These are phyloP conservation scores for Nakaseomyces bracarensis DNA, from an alignment of 1,139 yeast genomes.

Conservation along the genomic window DNA sequence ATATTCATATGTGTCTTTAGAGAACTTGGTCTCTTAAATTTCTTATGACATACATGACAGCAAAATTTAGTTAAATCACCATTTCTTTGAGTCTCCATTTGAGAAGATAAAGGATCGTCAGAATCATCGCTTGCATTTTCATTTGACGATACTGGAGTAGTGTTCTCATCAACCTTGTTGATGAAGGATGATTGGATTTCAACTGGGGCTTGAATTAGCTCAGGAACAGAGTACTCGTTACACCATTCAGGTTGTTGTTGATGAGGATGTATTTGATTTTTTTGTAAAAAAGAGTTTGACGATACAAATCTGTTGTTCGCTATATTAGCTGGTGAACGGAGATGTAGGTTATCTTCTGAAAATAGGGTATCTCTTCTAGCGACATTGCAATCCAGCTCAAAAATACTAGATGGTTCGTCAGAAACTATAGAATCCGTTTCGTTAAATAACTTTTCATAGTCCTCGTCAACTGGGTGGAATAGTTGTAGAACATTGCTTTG, in stretches of 20 bases:
- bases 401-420: conserved; percentile 2
- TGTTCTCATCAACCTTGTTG: neutral
- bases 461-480: neutral
- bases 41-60: conserved; percentile 66
- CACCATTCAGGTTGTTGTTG: neutral
- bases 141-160: neutral
- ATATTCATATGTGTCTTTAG: conserved; percentile 72
- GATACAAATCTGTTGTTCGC: too few species aligned
- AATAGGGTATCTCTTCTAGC: neutral
- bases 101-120: neutral
- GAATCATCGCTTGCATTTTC: neutral
- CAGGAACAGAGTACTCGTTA: neutral
- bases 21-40: conserved; percentile 74
- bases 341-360: neutral
- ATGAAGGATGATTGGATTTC: neutral
- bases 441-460: neutral
- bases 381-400: neutral
- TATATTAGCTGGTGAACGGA: neutral
- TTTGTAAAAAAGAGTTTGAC: too few species aligned
- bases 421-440: conserved; percentile 1
- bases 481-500: neutral
- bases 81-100: conserved; percentile 1
- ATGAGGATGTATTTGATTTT: neutral
- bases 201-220: neutral
- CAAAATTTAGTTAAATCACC: conserved; percentile 12